These are phyloP conservation scores for Mycena latifolia DNA, from an alignment of 768 basidiomycete genomes.

Conservation along the genomic window DNA sequence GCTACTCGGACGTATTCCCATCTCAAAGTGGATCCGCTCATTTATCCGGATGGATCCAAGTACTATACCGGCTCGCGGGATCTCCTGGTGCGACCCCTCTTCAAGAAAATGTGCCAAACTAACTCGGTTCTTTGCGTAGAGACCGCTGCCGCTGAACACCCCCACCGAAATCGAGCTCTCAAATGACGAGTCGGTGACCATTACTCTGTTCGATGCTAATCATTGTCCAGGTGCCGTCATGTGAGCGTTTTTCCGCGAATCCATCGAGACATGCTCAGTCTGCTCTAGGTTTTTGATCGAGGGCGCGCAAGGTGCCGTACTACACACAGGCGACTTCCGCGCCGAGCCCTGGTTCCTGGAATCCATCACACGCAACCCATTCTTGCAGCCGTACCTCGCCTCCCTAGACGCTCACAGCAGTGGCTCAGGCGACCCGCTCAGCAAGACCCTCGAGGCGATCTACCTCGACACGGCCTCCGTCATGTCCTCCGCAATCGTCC, in stretches of 20 bases:
- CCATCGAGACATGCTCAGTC: neutral
- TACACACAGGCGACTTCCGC: constrained; percentile 95
- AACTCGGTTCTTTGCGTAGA: constrained; percentile 52
- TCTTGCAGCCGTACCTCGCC: constrained; percentile 78
- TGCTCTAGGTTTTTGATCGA: constrained; percentile 85
- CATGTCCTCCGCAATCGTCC: constrained; percentile 63
- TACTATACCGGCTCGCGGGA: constrained; percentile 72
- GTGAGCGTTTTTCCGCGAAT: constrained; percentile 56
- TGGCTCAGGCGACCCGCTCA: constrained; percentile 32
- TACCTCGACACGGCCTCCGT: constrained; percentile 87
- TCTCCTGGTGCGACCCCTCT: constrained; percentile 62
- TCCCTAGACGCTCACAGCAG: constrained; percentile 33
- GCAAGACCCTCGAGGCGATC: constrained; percentile 75
- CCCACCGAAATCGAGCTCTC: constrained; percentile 74
- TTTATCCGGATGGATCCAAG: constrained; percentile 59
- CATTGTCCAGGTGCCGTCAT: constrained; percentile 97
- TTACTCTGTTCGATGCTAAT: constrained; percentile 92
- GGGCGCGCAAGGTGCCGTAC: constrained; percentile 73
- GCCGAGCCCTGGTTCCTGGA: constrained; percentile 88
- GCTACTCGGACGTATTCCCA: constrained; percentile 74
- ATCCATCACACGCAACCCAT: constrained; percentile 74
- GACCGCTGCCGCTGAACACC: constrained; percentile 68
- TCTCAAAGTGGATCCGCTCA: constrained; percentile 67
- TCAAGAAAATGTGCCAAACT: neutral
- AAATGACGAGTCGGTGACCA: constrained; percentile 67